Conservation (phyloP, 345 rosid species). For the Camelina laxa region DNA sequence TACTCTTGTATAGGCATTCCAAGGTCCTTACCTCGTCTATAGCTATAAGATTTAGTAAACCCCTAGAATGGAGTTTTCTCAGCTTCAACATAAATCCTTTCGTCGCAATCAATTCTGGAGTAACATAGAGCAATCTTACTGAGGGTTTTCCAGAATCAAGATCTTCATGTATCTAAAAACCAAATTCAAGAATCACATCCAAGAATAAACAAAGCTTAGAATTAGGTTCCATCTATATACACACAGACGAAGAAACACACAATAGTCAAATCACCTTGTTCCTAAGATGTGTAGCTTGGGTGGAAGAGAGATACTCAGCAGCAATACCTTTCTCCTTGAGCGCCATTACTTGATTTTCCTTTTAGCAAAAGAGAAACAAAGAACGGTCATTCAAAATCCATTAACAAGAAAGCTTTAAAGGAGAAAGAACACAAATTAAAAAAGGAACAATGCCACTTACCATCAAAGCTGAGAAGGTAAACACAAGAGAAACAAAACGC, state of each 20-base stretch:
- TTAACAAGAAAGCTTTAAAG: background rate
- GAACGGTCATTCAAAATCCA: background rate
- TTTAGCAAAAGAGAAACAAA: conserved; percentile 19
- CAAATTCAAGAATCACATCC: conserved; percentile 19
- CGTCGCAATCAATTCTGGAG: conserved; percentile 90
- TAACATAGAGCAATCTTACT: conserved; percentile 80
- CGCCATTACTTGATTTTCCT: conserved; percentile 94
- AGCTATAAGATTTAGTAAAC: conserved; percentile 88
- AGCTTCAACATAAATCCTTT: conserved; percentile 86
- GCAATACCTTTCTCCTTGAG: conserved; percentile 90
- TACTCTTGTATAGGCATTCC: conserved; percentile 8
- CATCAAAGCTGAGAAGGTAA: conserved; percentile 77
- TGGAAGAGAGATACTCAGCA: conserved; percentile 91
- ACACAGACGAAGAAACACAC: conserved; percentile 8
- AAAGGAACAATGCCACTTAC: conserved; percentile 48
- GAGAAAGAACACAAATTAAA: background rate
- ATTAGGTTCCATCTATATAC: background rate
- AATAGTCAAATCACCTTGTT: conserved; percentile 49
- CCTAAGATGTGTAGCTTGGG: conserved; percentile 64
- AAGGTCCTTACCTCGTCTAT: conserved; percentile 74
- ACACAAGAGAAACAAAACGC: conserved; percentile 35
- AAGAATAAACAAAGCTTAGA: background rate
- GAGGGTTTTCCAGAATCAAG: conserved; percentile 89
- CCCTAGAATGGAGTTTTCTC: conserved; percentile 72
- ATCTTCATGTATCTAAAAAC: conserved; percentile 82